Conservation (phyloP, 2,329 filamentous ascomycete species). For the Neofusicoccum umdonicola region DNA sequence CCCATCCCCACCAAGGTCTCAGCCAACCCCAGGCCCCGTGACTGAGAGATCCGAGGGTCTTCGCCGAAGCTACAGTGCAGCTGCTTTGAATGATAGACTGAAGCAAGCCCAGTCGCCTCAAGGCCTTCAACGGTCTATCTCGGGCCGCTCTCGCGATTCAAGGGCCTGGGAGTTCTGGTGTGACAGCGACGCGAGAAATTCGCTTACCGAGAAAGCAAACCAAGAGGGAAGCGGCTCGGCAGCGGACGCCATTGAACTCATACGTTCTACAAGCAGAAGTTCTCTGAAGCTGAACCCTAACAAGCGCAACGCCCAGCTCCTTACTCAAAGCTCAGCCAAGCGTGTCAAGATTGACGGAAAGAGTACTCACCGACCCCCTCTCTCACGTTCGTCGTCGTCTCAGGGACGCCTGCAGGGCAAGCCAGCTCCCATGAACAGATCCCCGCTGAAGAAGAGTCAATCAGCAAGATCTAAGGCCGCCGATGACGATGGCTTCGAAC, state of each 20-base stretch:
- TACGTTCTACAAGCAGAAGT: slow-evolving; percentile 66
- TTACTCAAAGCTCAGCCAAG: slow-evolving; percentile 26
- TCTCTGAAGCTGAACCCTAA: slow-evolving; percentile 53
- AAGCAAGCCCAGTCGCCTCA: slow-evolving; percentile 26
- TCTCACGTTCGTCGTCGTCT: slow-evolving; percentile 36
- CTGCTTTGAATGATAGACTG: slow-evolving; percentile 42
- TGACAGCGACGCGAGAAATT: slow-evolving; percentile 74
- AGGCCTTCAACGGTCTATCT: slow-evolving; percentile 45
- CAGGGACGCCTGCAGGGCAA: slow-evolving; percentile 31
- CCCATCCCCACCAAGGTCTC: slow-evolving; percentile 62
- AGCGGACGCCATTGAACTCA: slow-evolving; percentile 74
- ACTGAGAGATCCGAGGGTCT: slow-evolving; percentile 50
- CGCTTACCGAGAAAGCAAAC: slow-evolving; percentile 76
- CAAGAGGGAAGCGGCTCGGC: slow-evolving; percentile 78
- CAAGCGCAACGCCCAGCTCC: slow-evolving; percentile 61
- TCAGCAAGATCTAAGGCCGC: slow-evolving; percentile 23
- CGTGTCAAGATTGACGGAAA: slow-evolving; percentile 34
- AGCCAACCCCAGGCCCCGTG: slow-evolving; percentile 49
- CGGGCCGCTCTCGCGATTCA: slow-evolving; percentile 78
- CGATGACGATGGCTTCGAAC: slow-evolving; percentile 47
- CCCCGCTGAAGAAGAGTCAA: slow-evolving; percentile 6
- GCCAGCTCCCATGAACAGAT: slow-evolving; percentile 20
- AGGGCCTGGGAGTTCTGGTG: slow-evolving; percentile 90
- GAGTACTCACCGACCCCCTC: slow-evolving; percentile 28
- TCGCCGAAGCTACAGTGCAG: slow-evolving; percentile 69